These are phyloP conservation scores for Dactylonectria macrodidyma DNA, from an alignment of 2,329 filamentous ascomycete species.

Conservation along the genomic window DNA sequence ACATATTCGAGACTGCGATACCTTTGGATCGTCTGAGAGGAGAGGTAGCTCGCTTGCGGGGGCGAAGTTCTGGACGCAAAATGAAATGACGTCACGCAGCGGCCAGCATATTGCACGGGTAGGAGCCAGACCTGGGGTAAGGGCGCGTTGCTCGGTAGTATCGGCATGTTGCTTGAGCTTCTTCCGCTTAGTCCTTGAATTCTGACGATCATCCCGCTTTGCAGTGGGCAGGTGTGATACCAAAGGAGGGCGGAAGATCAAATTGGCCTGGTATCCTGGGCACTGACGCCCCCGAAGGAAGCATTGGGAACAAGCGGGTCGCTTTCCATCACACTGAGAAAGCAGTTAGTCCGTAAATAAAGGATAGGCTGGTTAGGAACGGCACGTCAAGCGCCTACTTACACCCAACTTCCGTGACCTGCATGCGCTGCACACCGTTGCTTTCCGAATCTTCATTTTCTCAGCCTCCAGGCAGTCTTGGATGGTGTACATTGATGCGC, in stretches of 20 bases:
- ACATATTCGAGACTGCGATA: conserved; percentile 55
- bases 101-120: conserved; percentile 36
- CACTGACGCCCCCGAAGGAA: conserved; percentile 34
- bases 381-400: conserved; percentile 15
- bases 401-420: conserved; percentile 45
- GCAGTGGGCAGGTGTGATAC: background rate
- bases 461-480: background rate
- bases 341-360: conserved; percentile 5
- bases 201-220: conserved; percentile 5
- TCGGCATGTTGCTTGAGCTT: background rate
- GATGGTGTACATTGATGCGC: background rate
- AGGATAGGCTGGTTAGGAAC: background rate
- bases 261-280: conserved; percentile 44
- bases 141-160: background rate
- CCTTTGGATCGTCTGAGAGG: background rate
- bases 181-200: background rate
- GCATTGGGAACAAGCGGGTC: conserved; percentile 46
- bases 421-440: conserved; percentile 45
- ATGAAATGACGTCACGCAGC: conserved; percentile 42
- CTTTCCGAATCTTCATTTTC: conserved; percentile 43
- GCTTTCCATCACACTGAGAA: conserved; percentile 45
- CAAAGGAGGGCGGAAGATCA: conserved; percentile 39
- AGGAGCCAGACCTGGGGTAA: background rate
- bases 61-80: conserved; percentile 43
- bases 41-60: conserved; percentile 22